Evolutionary conservation across 2,329 filamentous ascomycete species (phyloP).

Genomic region (Aquanectria penicillioides): DNA sequence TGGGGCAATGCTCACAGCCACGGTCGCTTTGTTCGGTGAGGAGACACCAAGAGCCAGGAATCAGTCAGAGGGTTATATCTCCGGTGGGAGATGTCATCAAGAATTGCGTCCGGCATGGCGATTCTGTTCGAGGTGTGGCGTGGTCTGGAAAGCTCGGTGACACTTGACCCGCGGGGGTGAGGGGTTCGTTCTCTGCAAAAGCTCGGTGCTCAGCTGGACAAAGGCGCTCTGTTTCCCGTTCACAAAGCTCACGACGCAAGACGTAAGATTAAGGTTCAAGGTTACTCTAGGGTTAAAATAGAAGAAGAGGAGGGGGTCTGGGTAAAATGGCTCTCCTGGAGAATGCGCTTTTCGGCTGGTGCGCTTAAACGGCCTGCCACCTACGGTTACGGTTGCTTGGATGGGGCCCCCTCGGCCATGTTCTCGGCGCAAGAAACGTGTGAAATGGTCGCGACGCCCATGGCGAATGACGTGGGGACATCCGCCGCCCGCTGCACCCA

Average conservation of each 20-base stretch:
- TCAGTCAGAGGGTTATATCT: slow-evolving; percentile 92
- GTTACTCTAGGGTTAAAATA: not conserved
- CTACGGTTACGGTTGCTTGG: slow-evolving; percentile 3
- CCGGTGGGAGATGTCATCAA: slow-evolving; percentile 96
- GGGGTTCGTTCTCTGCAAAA: slow-evolving; percentile 1
- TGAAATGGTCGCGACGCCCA: slow-evolving; percentile 11
- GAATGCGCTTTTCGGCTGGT: slow-evolving; percentile 11
- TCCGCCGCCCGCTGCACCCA: slow-evolving; percentile 6
- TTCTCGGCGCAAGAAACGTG: slow-evolving; percentile 36
- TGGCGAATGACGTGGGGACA: slow-evolving; percentile 25
- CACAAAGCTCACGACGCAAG: not conserved
- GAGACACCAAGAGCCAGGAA: slow-evolving; percentile 93
- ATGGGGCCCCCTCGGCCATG: slow-evolving; percentile 35
- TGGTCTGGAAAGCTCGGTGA: slow-evolving; percentile 12
- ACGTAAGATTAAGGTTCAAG: not conserved
- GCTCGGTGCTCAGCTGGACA: not conserved
- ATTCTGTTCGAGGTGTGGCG: slow-evolving; percentile 20
- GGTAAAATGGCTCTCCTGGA: slow-evolving; percentile 13
- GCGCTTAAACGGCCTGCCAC: slow-evolving; percentile 20
- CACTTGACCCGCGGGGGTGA: slow-evolving; percentile 12
- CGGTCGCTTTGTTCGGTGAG: slow-evolving; percentile 94
- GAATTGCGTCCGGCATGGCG: slow-evolving; percentile 77
- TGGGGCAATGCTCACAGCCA: slow-evolving; percentile 80
- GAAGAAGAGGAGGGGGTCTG: not conserved
- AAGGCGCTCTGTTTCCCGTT: not conserved